Base-by-base conservation (phyloP, 257 asterid genomes). In the Agastache rugosa region DNA sequence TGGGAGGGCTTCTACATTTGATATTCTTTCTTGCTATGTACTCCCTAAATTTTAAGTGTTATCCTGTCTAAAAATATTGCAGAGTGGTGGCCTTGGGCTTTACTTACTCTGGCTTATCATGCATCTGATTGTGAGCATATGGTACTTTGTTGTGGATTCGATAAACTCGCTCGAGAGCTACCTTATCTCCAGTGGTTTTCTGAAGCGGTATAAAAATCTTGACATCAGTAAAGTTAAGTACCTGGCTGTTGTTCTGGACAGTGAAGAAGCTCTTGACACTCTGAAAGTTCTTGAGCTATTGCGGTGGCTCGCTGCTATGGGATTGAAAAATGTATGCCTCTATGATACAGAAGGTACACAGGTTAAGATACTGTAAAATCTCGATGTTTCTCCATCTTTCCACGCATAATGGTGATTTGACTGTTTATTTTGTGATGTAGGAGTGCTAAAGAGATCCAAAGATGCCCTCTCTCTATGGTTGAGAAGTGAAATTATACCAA, bases 241-340 rank as follows among this genome's bases (percentile, higher is more conserved):
- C 83, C 89, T 95, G 75, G 98, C 97, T 16, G 78, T 95, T 82
- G 98, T 87, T 82, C 84, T 95, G 58, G 99, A 92, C 78, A 89
- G 98, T 48, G 92, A 85, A 78, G 98, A 95, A 89, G 96, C 97
- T 62, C 80, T 77, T 25, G 76, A 90, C 44, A 88, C 90, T 61
- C 51, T 76, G 75, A 91, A 88, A 77, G 91, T 92, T 69, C 85
- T 88, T 65, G 87, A 91, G 56, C 85, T 95, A 39, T 70, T 95
- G 86, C 77, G 85, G 71, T 90, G 96, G 94, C 90, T 95, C 67
- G 81, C 75, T 11, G 75, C 84, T 67, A 82, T 89, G 78, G 98
- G 98, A 54, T 63, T 91, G 56, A 83, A 67, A 78, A 85, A 80
- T 54, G 83, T 92, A 39, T 92, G 97, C 89, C 88, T 95, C 44